A percentile compares a stretch with the other conserved stretches of the same genome.
Conservation (phyloP, 2,329 filamentous ascomycete species). For the Daldinia eschscholtzii region DNA sequence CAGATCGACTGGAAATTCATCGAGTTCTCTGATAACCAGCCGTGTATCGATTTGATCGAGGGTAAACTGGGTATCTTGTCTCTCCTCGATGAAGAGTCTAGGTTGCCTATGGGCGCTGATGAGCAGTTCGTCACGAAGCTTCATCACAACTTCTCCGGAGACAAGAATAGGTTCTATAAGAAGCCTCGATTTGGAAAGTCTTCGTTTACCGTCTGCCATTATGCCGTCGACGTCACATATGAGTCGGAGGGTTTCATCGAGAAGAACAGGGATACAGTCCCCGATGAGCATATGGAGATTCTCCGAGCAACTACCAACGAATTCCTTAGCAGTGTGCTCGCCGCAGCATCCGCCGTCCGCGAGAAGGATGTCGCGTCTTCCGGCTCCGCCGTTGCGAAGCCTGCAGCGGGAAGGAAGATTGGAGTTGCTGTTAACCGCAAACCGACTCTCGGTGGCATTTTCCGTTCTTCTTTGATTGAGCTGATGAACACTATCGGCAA, state of each 20-base stretch:
- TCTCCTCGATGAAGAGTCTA: slow-evolving; percentile 94
- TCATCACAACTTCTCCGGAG: slow-evolving; percentile 89
- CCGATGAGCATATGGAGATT: slow-evolving; percentile 97
- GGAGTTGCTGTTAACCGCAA: slow-evolving; percentile 95
- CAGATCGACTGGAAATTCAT: slow-evolving; percentile 99
- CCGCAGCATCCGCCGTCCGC: slow-evolving; percentile 85
- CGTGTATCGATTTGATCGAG: slow-evolving; percentile 98
- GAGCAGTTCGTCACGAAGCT: slow-evolving; percentile 97
- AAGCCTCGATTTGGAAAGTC: slow-evolving; percentile 98
- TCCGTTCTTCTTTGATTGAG: slow-evolving; percentile 98
- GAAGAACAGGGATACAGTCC: slow-evolving; percentile 98
- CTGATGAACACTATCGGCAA: slow-evolving; percentile 98
- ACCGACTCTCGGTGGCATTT: slow-evolving; percentile 96
- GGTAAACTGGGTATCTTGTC: slow-evolving; percentile 94
- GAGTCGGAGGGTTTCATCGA: slow-evolving; percentile 99
- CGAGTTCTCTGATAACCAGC: slow-evolving; percentile 99
- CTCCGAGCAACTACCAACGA: slow-evolving; percentile 84
- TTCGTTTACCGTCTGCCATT: slow-evolving; percentile 97
- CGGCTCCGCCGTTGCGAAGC: slow-evolving; percentile 79
- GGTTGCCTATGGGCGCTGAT: slow-evolving; percentile 96
- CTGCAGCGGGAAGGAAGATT: slow-evolving; percentile 84
- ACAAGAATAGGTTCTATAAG: slow-evolving; percentile 98
- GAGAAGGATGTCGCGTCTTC: slow-evolving; percentile 84
- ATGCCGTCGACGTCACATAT: slow-evolving; percentile 97
- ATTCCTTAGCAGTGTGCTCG: slow-evolving; percentile 87